Evolutionary conservation across 2,329 filamentous ascomycete genomes (phyloP).

Genomic region (Achaetomium macrosporum): DNA sequence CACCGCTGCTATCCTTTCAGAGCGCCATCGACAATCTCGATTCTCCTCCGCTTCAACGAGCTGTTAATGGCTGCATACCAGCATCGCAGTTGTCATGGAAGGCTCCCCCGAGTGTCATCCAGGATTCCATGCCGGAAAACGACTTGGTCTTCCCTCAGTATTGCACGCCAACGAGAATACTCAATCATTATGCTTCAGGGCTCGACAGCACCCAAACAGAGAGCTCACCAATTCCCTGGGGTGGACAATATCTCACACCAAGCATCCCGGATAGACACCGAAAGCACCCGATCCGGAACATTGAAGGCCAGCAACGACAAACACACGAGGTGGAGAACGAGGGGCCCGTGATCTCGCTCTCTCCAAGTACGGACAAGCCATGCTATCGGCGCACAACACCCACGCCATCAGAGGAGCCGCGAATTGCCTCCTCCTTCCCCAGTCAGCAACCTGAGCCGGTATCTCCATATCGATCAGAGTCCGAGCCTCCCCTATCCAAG

Average conservation of each 20-base stretch:
- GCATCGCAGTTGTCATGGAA: constrained; percentile 35
- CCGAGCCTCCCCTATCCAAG: constrained; percentile 31
- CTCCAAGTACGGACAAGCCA: neutral
- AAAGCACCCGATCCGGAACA: neutral
- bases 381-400: neutral
- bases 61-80: neutral
- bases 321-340: neutral
- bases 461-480: constrained; percentile 26
- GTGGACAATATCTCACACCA: neutral
- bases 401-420: constrained; percentile 6
- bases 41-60: constrained; percentile 21
- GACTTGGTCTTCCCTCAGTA: constrained; percentile 29
- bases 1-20: constrained; percentile 28
- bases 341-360: neutral
- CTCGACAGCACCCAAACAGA: constrained; percentile 28
- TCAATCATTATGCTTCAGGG: constrained; percentile 44
- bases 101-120: constrained; percentile 45
- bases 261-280: neutral
- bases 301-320: neutral
- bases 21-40: constrained; percentile 28
- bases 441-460: neutral
- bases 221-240: constrained; percentile 8
- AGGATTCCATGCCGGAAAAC: constrained; percentile 48
- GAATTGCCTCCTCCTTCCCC: constrained; percentile 10
- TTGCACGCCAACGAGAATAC: constrained; percentile 45